phyloP scores from a whole-genome alignment of 345 rosid species.

The Geranium brycei region DNA sequence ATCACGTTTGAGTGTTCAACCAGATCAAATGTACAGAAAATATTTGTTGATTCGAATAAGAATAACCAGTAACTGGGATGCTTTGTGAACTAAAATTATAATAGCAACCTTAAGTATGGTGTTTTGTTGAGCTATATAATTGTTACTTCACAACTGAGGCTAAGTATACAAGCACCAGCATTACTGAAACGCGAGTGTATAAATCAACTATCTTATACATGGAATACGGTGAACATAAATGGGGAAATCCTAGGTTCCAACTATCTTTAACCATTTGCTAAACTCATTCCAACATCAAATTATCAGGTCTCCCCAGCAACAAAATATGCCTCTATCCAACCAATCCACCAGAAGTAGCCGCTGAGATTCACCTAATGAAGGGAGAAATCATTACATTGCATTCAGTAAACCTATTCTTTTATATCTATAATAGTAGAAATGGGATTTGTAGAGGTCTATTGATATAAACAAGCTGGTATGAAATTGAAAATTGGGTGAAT shows the following conservation, averaged over 20 bases:
- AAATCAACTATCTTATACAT: too few relatives aligned
- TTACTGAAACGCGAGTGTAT: too few relatives aligned
- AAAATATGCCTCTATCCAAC: slow-evolving; percentile 13
- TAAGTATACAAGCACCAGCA: too few relatives aligned
- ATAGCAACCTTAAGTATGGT: too few relatives aligned
- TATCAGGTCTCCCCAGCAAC: slow-evolving; percentile 1
- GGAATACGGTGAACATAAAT: neutral
- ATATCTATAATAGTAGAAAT: slow-evolving; percentile 9
- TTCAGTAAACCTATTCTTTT: slow-evolving; percentile 13
- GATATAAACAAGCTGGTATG: slow-evolving; percentile 10
- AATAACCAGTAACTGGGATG: too few relatives aligned
- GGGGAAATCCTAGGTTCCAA: slow-evolving; percentile 8
- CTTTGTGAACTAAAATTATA: too few relatives aligned
- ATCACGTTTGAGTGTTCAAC: neutral
- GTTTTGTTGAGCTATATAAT: too few relatives aligned
- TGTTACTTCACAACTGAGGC: too few relatives aligned
- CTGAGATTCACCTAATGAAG: slow-evolving; percentile 40
- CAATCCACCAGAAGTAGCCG: slow-evolving; percentile 36
- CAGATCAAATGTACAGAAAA: too few relatives aligned
- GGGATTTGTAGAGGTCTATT: slow-evolving; percentile 11
- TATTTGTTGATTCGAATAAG: too few relatives aligned
- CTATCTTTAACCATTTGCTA: slow-evolving; percentile 9
- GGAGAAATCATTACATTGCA: slow-evolving; percentile 32
- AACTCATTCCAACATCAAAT: slow-evolving; percentile 18
- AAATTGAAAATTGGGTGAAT: slow-evolving; percentile 19